Conservation (phyloP, 768 basidiomycete genomes). For the Macrolepiota dolichaula region DNA sequence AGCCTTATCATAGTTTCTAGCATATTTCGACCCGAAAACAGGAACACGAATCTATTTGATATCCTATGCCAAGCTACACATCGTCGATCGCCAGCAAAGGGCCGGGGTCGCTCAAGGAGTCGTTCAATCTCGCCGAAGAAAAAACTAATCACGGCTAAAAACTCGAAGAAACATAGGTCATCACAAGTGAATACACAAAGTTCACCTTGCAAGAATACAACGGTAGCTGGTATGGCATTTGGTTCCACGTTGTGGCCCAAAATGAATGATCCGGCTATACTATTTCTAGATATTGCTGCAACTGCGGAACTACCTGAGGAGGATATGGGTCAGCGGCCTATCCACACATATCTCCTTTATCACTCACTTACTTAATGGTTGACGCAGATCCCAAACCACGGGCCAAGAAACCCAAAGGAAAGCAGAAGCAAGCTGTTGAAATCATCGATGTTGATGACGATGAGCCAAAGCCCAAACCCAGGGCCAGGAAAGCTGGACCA, state of each 20-base stretch:
- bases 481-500: background rate
- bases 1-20: slow-evolving; percentile 23
- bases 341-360: background rate
- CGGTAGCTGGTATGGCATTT: background rate
- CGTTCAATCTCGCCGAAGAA: slow-evolving; percentile 11
- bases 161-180: background rate
- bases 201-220: background rate
- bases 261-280: background rate
- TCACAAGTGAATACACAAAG: background rate
- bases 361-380: background rate
- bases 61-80: slow-evolving; percentile 31
- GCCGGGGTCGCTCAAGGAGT: slow-evolving; percentile 16
- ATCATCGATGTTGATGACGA: background rate
- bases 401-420: background rate
- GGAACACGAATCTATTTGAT: slow-evolving; percentile 44
- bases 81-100: slow-evolving; percentile 5
- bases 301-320: background rate
- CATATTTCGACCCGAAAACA: slow-evolving; percentile 49
- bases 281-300: background rate
- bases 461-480: background rate
- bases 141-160: slow-evolving; percentile 2
- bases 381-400: background rate
- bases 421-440: background rate
- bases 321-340: background rate
- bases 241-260: background rate